phyloP scores from a whole-genome alignment of 2,329 filamentous ascomycete genomes.

The Parastagonospora nodorum region DNA sequence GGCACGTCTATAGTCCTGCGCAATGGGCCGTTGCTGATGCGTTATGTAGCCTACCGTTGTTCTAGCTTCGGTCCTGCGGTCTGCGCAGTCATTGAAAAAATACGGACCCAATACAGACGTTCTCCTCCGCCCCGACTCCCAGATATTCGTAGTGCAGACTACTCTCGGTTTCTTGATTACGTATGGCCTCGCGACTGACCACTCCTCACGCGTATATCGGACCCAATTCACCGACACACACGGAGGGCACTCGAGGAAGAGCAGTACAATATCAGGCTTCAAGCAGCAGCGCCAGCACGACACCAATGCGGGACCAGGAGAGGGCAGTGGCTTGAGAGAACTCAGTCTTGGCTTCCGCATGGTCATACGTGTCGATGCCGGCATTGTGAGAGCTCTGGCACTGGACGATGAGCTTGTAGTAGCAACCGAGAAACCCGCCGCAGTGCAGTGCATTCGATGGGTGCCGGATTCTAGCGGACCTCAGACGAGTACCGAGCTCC shows the following conservation, averaged over 20 bases:
- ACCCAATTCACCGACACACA: conserved; percentile 70
- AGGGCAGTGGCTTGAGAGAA: conserved; percentile 81
- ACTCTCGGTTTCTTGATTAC: conserved; percentile 87
- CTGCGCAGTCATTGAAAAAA: conserved; percentile 74
- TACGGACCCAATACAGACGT: conserved; percentile 88
- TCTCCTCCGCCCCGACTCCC: conserved; percentile 85
- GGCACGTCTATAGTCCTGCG: conserved; percentile 56
- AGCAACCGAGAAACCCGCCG: conserved; percentile 86
- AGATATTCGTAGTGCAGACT: conserved; percentile 90
- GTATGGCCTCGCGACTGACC: conserved; percentile 86
- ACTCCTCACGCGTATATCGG: conserved; percentile 81
- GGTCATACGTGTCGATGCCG: conserved; percentile 97
- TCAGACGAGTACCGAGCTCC: conserved; percentile 88
- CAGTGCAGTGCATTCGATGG: conserved; percentile 97
- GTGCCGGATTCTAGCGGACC: conserved; percentile 78
- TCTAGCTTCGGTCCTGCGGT: conserved; percentile 83
- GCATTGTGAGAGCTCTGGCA: conserved; percentile 84
- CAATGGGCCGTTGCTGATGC: conserved; percentile 25
- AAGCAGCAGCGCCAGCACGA: conserved; percentile 46
- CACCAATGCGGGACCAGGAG: conserved; percentile 69
- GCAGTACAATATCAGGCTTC: conserved; percentile 50
- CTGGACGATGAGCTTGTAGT: conserved; percentile 93
- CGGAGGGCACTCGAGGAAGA: conserved; percentile 53
- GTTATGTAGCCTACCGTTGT: conserved; percentile 77
- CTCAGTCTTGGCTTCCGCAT: conserved; percentile 91